These are phyloP conservation scores for Candida glucosophila DNA, from an alignment of 1,139 yeast species.

Conservation along the genomic window DNA sequence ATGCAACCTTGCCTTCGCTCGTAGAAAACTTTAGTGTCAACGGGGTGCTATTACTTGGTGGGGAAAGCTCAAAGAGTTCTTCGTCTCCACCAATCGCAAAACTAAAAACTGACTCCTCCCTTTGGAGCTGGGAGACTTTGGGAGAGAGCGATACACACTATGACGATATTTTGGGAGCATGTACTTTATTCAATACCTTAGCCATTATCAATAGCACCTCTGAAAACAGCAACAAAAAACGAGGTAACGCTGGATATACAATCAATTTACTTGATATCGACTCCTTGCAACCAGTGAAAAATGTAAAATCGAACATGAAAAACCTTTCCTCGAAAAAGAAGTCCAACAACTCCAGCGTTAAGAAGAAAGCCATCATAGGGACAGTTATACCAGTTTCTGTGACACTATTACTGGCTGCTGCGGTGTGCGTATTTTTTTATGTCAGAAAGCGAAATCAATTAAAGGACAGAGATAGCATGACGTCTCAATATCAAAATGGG, in stretches of 20 bases:
- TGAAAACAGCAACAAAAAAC: conserved; percentile 7
- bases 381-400: conserved; percentile 23
- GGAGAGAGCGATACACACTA: conserved; percentile 8
- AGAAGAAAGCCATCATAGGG: conserved; percentile 21
- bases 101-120: conserved; percentile 16
- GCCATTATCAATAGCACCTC: conserved; percentile 22
- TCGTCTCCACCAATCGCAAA: conserved; percentile 18
- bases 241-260: conserved; percentile 9
- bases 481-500: conserved; percentile 29
- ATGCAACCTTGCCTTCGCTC: conserved; percentile 12
- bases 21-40: conserved; percentile 14
- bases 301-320: conserved; percentile 10
- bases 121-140: conserved; percentile 25
- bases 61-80: conserved; percentile 12
- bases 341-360: conserved; percentile 1
- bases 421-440: conserved; percentile 3
- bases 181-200: conserved; percentile 35
- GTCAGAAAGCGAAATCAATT: conserved; percentile 9
- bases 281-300: conserved; percentile 14
- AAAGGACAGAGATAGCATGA: conserved; percentile 17
- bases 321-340: neutral
- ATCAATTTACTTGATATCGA: conserved; percentile 19
- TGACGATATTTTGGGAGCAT: conserved; percentile 29
- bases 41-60: conserved; percentile 30
- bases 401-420: no score